Base-by-base conservation (phyloP, 2,329 filamentous ascomycete species). In the Aspergillus sergii region DNA sequence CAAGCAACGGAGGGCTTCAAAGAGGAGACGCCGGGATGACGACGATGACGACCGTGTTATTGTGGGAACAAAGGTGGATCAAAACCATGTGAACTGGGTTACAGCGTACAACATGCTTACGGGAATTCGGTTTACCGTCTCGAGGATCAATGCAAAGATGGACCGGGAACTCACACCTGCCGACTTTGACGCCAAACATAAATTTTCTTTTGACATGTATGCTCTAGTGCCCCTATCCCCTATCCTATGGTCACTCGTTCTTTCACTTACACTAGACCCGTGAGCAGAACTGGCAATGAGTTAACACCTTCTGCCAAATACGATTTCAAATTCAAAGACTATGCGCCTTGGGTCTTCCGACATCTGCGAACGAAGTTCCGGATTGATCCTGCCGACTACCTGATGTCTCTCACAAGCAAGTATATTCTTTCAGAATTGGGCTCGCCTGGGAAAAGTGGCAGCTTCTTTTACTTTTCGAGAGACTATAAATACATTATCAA, bases 401-500 rank as follows among this genome's bases (percentile, higher is more conserved):
- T 99, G 65, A 96, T 99, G 89, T 99, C 95, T 9, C 82, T 99
- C 73, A 98, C 95, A 16, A 95, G 94, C 79, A 99, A 99, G 81
- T 99, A 99, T 79, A 98, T 99, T 60, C 85, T 99, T 68, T 98
- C 95, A 6, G 95, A 99, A 79, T 86, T 99, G 63, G 95, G 95
- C 41, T 98, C 95, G 4, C 95, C 95, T 1, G 95, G 95, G 64
- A 99, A 99, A 83, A 97, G 94, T 78, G 95, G 95, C 68, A 98
- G 94, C 79, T 99, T 99, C 82, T 99, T 99, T 82, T 99, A 99
- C 84, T 99, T 98, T 81, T 98, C 95, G 55, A 87, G 95, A 73
- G 95, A 99, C 80, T 99, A 99, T 85, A 98, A 97, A 81, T 99
- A 99, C 81, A 99, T 99, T 80, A 99, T 99, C 86, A 99, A 99